phyloP scores from a whole-genome alignment of 805 yeast genomes.

The Tetrapisispora arboricola region DNA sequence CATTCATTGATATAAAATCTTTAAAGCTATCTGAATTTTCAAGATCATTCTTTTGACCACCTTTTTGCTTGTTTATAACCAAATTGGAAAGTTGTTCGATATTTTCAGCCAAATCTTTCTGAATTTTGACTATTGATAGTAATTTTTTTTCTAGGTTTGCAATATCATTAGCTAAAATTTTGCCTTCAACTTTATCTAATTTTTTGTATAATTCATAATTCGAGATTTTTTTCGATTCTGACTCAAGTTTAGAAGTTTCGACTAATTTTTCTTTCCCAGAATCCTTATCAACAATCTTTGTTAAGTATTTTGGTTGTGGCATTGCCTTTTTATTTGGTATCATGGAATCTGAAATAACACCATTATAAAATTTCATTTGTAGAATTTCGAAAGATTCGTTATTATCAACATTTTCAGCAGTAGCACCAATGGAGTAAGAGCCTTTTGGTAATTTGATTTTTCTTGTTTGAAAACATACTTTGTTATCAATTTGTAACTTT shows the following conservation, averaged over 20 bases:
- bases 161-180: slow-evolving; percentile 28
- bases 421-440: slow-evolving; percentile 41
- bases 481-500: slow-evolving; percentile 64
- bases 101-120: slow-evolving; percentile 16
- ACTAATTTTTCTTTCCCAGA: slow-evolving; percentile 27
- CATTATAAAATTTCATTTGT: slow-evolving; percentile 44
- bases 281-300: slow-evolving; percentile 31
- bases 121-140: slow-evolving; percentile 16
- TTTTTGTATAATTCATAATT: slow-evolving; percentile 23
- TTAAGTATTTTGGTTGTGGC: slow-evolving; percentile 36
- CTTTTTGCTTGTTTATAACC: slow-evolving; percentile 3
- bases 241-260: slow-evolving; percentile 20
- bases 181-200: slow-evolving; percentile 27
- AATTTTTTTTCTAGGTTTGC: slow-evolving; percentile 17
- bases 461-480: slow-evolving; percentile 57
- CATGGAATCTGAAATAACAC: slow-evolving; percentile 43
- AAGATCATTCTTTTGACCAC: neutral
- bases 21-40: slow-evolving; percentile 10
- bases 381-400: slow-evolving; percentile 59
- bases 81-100: slow-evolving; percentile 12
- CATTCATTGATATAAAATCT: slow-evolving; percentile 22
- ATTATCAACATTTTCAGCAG: slow-evolving; percentile 36
- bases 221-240: slow-evolving; percentile 14
- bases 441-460: slow-evolving; percentile 36
- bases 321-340: slow-evolving; percentile 46